Evolutionary conservation across 305 asterid genomes (phyloP), one percentile per base, ranked within the genome.

Genomic region (Fraxinus latifolia): DNA sequence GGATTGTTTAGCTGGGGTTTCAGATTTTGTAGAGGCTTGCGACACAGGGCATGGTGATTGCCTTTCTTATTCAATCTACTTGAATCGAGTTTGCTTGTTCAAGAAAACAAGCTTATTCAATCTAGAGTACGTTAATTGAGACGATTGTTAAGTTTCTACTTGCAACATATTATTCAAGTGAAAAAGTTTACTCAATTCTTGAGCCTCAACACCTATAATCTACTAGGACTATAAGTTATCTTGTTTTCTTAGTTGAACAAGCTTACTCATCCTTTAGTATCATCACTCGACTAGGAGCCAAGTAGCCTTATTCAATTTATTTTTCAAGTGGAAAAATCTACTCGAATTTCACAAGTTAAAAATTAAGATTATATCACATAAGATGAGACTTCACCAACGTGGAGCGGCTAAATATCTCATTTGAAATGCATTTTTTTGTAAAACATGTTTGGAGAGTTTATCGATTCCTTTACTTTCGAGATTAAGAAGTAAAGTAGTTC

Each of bases 21-120:
- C 33, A 70, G 83, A 81, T 65, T 47, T 33, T 9, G 19, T 60
- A 58, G 77, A 58, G 68, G 77, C 53, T 85, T 53, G 9, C n/a
- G 1, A 58, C 11, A 58, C 12, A 77, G 31, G 74, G 32, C 32
- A 7, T 25, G 23, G 14, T 27, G 71, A 39, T 74, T 50, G 47
- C 36, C 60, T 74, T 79, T 76, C 81, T 58, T 74, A 74, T 76
- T 77, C 31, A 29, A 29, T 29, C 14, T 9, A 39, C 14, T 39
- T 8, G 3, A 8, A 39, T 1, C 14, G 3, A 39, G 14, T 39
- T 2, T 1, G 1, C 1, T 36, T 36, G 2, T 39, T 39, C 47
- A 39, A 8, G 12, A 39, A 39, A 39, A 7, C 47, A 9, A 39
- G 14, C 2, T 39, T 7, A 39, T 7, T 39, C 14, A 8, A 39